Base-by-base conservation (phyloP, 2,329 filamentous ascomycete species). In the Fusarium domesticum region DNA sequence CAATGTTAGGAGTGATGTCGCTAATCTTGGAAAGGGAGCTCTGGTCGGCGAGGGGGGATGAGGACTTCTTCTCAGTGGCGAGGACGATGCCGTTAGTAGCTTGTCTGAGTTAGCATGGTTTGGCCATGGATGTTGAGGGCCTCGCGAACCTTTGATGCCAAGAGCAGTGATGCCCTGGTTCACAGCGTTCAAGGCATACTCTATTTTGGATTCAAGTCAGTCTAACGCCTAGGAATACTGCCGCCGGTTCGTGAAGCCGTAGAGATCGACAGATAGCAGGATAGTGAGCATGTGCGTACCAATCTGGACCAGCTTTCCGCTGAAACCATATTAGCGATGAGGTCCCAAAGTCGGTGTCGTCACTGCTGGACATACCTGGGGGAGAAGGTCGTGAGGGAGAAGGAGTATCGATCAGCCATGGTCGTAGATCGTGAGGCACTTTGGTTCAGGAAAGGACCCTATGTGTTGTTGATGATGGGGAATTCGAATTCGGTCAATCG, bases 351-450 rank as follows among this genome's bases (percentile, higher is more conserved):
- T 45, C 47, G 48, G 50, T 56, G 54, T 58, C 56, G 51, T 58
- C 59, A 61, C 48, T 34, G 47, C 46, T 54, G 49, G 66, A 65
- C 83, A 72, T 84, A 95, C 93, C 92, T 98, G 70, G 93, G 93
- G 65, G 93, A 97, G 85, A 98, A 98, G 56, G 93, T 98, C 55
- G 93, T 98, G 69, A 98, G 81, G 48, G 93, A 98, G 84, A 98
- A 98, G 43, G 92, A 96, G 74, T 98, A 98, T 77, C 93, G 82
- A 74, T 98, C 93, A 66, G 93, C 92, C 92, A 98, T 98, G 67
- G 57, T 76, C 64, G 61, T 50, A 54, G 39, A 19, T 48, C 32
- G 42, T 51, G 23, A 30, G 41, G 31, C 30, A 33, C 40, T 37
- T 23, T 42, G 33, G 28, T 53, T 12, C 33, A 19, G 43, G 28